phyloP scores from a whole-genome alignment of 306 rosid genomes.

The Oemleria cerasiformis region DNA sequence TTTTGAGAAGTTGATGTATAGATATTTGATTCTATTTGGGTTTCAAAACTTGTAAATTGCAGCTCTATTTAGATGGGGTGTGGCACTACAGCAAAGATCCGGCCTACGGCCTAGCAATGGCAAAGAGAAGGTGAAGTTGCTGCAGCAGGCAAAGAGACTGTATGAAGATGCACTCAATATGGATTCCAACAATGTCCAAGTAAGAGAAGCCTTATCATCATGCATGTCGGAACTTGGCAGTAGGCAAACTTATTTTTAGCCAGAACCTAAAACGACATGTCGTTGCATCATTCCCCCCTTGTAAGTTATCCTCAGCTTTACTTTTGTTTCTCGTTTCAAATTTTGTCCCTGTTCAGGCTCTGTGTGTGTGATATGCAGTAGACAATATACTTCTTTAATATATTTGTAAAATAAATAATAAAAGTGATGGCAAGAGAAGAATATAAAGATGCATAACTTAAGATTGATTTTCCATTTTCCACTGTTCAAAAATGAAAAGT shows the following conservation, averaged over 20 bases:
- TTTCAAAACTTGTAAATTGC: constrained; percentile 20
- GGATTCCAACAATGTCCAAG: constrained; percentile 68
- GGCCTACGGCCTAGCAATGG: constrained; percentile 73
- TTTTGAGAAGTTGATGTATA: neutral
- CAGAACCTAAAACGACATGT: constrained; percentile 4
- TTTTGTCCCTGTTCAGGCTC: neutral
- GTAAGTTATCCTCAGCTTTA: too few species aligned
- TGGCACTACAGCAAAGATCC: constrained; percentile 84
- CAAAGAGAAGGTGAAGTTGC: constrained; percentile 79
- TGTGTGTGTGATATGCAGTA: neutral
- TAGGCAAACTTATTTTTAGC: constrained; percentile 32
- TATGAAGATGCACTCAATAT: constrained; percentile 78
- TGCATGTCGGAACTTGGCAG: constrained; percentile 69
- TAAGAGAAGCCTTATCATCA: constrained; percentile 65
- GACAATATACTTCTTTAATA: neutral
- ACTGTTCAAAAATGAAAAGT: neutral
- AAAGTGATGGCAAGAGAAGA: neutral
- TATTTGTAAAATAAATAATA: neutral
- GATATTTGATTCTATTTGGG: neutral
- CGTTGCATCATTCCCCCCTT: neutral
- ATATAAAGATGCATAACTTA: neutral
- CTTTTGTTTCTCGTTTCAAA: neutral
- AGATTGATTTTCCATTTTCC: neutral
- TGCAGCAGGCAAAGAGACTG: constrained; percentile 78
- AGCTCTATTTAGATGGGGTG: constrained; percentile 93